These are phyloP conservation scores for Chaetomiaceae sp. DNA, from an alignment of 2,329 filamentous ascomycete genomes.

Conservation along the genomic window DNA sequence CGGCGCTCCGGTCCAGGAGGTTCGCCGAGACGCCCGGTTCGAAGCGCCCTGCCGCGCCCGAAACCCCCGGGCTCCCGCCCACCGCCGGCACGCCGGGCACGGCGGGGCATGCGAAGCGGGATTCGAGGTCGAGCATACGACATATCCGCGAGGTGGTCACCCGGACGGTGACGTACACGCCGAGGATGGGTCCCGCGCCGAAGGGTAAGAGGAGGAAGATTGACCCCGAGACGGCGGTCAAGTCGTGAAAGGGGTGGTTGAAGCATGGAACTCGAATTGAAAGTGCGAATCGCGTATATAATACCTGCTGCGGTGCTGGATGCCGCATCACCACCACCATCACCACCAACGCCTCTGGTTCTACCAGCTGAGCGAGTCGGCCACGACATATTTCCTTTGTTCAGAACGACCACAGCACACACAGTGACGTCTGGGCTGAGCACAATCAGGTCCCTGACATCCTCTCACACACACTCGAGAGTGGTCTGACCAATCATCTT, in stretches of 20 bases:
- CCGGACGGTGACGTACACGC: conserved; percentile 88
- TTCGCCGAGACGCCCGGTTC: conserved; percentile 51
- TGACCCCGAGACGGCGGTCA: conserved; percentile 30
- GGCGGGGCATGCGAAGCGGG: conserved; percentile 34
- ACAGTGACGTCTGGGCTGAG: too few species aligned
- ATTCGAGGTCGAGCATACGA: conserved; percentile 55
- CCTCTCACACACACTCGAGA: too few species aligned
- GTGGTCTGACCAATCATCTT: too few species aligned
- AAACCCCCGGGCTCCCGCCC: conserved; percentile 13
- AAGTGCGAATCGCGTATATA: background rate
- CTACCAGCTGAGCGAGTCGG: background rate
- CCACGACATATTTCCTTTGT: background rate
- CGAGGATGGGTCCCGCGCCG: conserved; percentile 77
- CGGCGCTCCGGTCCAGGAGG: conserved; percentile 58
- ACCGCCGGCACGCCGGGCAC: conserved; percentile 8
- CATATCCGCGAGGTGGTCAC: conserved; percentile 86
- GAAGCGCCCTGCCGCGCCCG: conserved; percentile 23
- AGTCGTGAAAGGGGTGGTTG: conserved; percentile 18
- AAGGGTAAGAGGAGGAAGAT: conserved; percentile 86
- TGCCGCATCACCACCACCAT: background rate
- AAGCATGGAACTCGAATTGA: background rate
- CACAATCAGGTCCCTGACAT: too few species aligned
- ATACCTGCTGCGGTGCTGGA: background rate
- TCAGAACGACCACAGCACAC: background rate
- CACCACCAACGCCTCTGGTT: background rate